phyloP scores from a whole-genome alignment of 148 eudicot genomes.

The Cornus suecica region DNA sequence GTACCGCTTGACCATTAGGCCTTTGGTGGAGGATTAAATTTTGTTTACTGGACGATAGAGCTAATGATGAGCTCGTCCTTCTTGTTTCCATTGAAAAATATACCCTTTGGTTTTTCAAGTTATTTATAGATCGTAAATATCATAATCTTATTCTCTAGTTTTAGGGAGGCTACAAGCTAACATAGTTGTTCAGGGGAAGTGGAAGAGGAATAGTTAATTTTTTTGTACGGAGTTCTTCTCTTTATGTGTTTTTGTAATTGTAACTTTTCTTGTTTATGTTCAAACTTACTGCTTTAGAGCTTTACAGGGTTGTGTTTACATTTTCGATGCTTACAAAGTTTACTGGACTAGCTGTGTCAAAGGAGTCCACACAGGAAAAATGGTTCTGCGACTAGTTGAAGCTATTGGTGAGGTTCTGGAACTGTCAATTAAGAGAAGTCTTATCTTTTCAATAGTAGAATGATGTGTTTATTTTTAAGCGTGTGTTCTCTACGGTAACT shows the following conservation, averaged over 20 bases:
- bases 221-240: not conserved
- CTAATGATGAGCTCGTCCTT: not conserved
- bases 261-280: not conserved
- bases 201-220: not conserved
- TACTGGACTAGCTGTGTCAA: conserved; percentile 81
- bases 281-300: conserved; percentile 18
- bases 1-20: too few relatives aligned
- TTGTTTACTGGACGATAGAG: not conserved
- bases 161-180: not conserved
- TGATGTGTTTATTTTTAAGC: too few relatives aligned
- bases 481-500: not conserved
- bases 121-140: not conserved
- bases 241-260: not conserved
- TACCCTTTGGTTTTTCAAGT: not conserved
- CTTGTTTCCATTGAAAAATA: not conserved
- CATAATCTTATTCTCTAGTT: not conserved
- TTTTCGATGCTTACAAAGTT: conserved; percentile 73
- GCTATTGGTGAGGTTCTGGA: conserved; percentile 73
- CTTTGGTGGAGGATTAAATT: too few relatives aligned
- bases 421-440: not conserved
- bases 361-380: conserved; percentile 82
- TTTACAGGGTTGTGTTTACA: conserved; percentile 83
- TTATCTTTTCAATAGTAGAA: not conserved
- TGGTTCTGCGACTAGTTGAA: conserved; percentile 90
- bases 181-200: not conserved